phyloP scores from a whole-genome alignment of 495 filamentous ascomycete species.

The Penicillium crystallinum region DNA sequence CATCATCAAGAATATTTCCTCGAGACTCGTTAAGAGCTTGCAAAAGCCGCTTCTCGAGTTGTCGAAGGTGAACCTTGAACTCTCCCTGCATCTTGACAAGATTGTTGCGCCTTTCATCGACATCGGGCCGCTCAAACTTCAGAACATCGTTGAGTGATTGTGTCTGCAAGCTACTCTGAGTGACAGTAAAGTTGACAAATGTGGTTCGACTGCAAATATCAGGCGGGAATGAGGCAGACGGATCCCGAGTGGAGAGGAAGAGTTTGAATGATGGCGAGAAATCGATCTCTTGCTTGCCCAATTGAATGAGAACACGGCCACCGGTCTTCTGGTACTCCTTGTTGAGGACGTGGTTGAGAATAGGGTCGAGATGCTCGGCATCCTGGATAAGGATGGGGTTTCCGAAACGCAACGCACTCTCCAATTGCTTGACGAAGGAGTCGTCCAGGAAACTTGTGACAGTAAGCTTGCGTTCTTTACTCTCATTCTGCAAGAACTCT shows the following conservation, averaged over 20 bases:
- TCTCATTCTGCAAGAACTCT: slow-evolving; percentile 91
- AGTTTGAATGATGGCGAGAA: slow-evolving; percentile 97
- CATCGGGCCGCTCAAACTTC: slow-evolving; percentile 94
- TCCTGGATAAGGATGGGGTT: slow-evolving; percentile 99
- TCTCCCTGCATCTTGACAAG: slow-evolving; percentile 98
- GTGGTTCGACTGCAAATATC: slow-evolving; percentile 98
- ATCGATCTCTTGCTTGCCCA: slow-evolving; percentile 98
- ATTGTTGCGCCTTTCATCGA: slow-evolving; percentile 94
- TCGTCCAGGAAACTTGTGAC: slow-evolving; percentile 98
- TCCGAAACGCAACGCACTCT: slow-evolving; percentile 93
- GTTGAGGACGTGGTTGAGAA: slow-evolving; percentile 98
- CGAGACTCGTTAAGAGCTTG: slow-evolving; percentile 95
- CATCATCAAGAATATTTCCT: slow-evolving; percentile 97
- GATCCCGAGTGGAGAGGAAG: slow-evolving; percentile 92
- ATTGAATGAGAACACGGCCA: slow-evolving; percentile 94
- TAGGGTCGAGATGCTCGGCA: slow-evolving; percentile 92
- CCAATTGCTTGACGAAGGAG: slow-evolving; percentile 95
- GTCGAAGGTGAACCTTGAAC: slow-evolving; percentile 93
- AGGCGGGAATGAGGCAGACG: slow-evolving; percentile 92
- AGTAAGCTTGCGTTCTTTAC: slow-evolving; percentile 86
- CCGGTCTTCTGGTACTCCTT: slow-evolving; percentile 99
- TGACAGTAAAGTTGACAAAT: slow-evolving; percentile 99
- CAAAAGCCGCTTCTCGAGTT: slow-evolving; percentile 90
- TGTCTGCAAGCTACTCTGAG: slow-evolving; percentile 95
- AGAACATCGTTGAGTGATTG: slow-evolving; percentile 95